These are phyloP conservation scores for Inonotus obliquus DNA, from an alignment of 1,284 basidiomycete species.

Conservation along the genomic window DNA sequence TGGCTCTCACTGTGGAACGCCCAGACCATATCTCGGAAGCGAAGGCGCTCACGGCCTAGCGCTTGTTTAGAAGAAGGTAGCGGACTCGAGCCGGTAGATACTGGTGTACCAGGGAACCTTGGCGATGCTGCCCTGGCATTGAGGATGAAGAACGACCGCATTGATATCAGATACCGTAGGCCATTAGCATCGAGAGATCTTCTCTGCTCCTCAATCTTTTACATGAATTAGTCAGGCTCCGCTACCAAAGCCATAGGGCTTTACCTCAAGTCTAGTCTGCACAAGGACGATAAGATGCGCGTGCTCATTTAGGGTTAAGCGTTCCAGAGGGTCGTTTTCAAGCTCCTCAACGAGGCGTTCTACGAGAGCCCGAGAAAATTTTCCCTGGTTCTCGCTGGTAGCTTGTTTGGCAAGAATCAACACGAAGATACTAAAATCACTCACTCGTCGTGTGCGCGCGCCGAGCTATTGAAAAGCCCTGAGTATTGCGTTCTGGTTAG, in stretches of 20 bases:
- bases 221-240: slow-evolving; percentile 8
- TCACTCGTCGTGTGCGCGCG: slow-evolving; percentile 37
- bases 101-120: slow-evolving; percentile 27
- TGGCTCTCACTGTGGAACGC: slow-evolving; percentile 93
- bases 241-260: neutral
- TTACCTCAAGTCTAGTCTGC: slow-evolving; percentile 84
- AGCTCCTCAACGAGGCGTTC: slow-evolving; percentile 59
- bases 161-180: slow-evolving; percentile 83
- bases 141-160: slow-evolving; percentile 79
- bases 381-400: slow-evolving; percentile 48
- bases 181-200: slow-evolving; percentile 87
- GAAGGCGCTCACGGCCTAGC: slow-evolving; percentile 63
- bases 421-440: slow-evolving; percentile 19
- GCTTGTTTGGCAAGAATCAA: slow-evolving; percentile 5
- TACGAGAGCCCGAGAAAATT: slow-evolving; percentile 61
- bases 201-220: slow-evolving; percentile 79
- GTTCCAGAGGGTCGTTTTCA: slow-evolving; percentile 59
- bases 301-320: slow-evolving; percentile 73
- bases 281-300: slow-evolving; percentile 77
- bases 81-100: slow-evolving; percentile 35
- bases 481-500: slow-evolving; percentile 33
- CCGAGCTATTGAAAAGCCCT: slow-evolving; percentile 39
- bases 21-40: slow-evolving; percentile 93
- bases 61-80: slow-evolving; percentile 33
- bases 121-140: slow-evolving; percentile 52